A percentile compares a stretch with the other conserved stretches of the same genome.
Evolutionary conservation across 1,139 yeast genomes (phyloP).

Genomic region (Scheffersomyces lignicola): DNA sequence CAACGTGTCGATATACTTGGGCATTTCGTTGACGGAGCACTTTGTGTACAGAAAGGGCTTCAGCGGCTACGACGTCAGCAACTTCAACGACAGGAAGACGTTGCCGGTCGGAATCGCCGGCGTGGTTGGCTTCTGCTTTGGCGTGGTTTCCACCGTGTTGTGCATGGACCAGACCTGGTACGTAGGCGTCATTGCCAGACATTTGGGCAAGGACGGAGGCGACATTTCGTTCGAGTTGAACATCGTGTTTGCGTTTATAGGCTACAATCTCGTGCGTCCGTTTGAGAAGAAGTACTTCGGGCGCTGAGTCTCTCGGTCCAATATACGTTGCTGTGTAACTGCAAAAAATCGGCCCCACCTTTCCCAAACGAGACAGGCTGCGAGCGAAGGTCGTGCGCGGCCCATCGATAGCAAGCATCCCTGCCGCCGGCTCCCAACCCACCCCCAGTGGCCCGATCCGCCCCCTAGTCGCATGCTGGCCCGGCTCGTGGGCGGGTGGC

Average conservation of each 20-base stretch:
- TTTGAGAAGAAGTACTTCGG: constrained; percentile 26
- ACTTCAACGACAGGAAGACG: constrained; percentile 20
- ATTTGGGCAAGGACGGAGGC: constrained; percentile 20
- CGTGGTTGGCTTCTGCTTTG: constrained; percentile 23
- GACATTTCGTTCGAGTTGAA: constrained; percentile 31
- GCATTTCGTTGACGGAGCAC: constrained; percentile 28
- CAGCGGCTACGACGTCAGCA: constrained; percentile 22
- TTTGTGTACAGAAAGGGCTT: constrained; percentile 26
- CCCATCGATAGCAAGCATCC: too few species aligned
- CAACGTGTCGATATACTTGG: constrained; percentile 29
- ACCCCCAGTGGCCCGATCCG: too few species aligned
- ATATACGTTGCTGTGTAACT: neutral
- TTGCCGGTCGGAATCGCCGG: constrained; percentile 30
- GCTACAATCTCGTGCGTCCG: constrained; percentile 25
- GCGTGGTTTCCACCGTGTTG: constrained; percentile 28
- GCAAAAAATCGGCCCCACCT: neutral
- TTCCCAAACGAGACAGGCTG: neutral
- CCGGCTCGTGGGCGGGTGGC: too few species aligned
- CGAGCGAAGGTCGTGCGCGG: constrained; percentile 1
- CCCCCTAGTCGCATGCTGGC: too few species aligned
- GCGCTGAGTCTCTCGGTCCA: constrained; percentile 8
- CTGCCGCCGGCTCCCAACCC: too few species aligned
- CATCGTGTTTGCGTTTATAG: constrained; percentile 24
- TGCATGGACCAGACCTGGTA: constrained; percentile 34
- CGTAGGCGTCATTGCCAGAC: constrained; percentile 25